A percentile compares a stretch with the other conserved stretches of the same genome.
Conservation (phyloP, 2,329 filamentous ascomycete species). For the Fusarium phyllophilum region DNA sequence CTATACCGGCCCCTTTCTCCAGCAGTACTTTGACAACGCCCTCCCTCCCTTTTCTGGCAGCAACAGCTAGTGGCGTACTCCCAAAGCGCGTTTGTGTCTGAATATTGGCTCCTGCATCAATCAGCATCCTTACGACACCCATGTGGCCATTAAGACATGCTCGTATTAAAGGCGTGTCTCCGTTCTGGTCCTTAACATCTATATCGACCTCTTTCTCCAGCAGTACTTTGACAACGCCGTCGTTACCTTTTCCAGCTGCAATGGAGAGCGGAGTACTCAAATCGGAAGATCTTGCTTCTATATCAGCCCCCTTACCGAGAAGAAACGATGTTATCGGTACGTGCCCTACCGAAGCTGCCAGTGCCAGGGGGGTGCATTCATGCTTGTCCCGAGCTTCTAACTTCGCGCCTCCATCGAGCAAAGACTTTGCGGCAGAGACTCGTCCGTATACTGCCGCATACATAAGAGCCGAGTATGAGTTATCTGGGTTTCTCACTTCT, state of each 20-base stretch:
- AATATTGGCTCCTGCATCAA: neutral
- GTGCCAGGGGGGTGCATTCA: neutral
- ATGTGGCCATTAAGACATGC: neutral
- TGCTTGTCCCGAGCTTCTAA: neutral
- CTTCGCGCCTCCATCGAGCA: neutral
- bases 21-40: neutral
- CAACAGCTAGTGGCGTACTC: neutral
- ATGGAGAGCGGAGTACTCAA: neutral
- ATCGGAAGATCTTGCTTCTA: neutral
- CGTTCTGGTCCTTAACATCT: neutral
- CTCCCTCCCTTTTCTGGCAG: neutral
- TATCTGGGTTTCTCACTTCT: rapidly evolving
- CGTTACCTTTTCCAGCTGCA: neutral
- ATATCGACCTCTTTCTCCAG: neutral
- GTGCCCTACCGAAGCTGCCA: neutral
- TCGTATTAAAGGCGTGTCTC: neutral
- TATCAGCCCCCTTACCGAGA: neutral
- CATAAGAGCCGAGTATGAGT: neutral
- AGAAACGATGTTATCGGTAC: neutral
- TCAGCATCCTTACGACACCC: neutral
- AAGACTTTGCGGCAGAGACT: neutral
- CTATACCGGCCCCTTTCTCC: neutral
- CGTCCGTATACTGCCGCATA: rapidly evolving
- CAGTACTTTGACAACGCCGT: rapidly evolving
- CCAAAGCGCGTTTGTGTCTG: neutral